Base-by-base conservation (phyloP, 23 red algal species). In the Gracilaria vermiculophylla region DNA sequence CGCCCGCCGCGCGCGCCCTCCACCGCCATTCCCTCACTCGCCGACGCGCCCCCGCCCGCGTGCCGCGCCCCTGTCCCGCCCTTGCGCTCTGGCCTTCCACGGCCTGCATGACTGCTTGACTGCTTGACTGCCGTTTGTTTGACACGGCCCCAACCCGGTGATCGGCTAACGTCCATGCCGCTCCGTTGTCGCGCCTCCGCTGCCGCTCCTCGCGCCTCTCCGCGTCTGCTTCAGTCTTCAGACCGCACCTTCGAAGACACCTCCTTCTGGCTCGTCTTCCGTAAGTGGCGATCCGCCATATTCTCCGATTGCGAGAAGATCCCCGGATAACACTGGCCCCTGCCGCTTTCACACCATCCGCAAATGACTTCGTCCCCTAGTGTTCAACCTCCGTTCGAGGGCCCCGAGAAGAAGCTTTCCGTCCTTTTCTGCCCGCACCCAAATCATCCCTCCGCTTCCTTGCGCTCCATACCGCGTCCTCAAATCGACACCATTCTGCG, bases 331-430 rank as follows among this genome's bases (percentile, higher is more conserved):
- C 86, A 73, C 27, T 24, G 9, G 42, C 20, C 25, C 37, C 34
- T 35, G 32, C 71, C 80, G n/a, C 28, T n/a, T n/a, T n/a, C n/a
- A n/a, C n/a, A n/a, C 44, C 77, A 54, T 28, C 56, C 10, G 17
- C 51, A 47, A 47, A 47, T 64, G 77, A 37, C 45, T 27, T 53
- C 25, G 41, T 39, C 81, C 11, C 5, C 53, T 44, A 1, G 0
- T 32, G 55, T 62, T 19, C n/a, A 20, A 23, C 32, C 78, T 51
- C 78, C 58, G 8, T 98, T 98, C 48, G 96, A 98, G 41, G 96
- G 96, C 24, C 89, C 92, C 15, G 96, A 98, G 54, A 98, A 98
- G 64, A 95, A 94, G 44, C 88, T 98, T 28, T 86, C 84, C 32
- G 55, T 95, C 39, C 72, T 35, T 12, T 90, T 90, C 60, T 27